phyloP scores from a whole-genome alignment of 495 filamentous ascomycete genomes.

The Usnea hakonensis region DNA sequence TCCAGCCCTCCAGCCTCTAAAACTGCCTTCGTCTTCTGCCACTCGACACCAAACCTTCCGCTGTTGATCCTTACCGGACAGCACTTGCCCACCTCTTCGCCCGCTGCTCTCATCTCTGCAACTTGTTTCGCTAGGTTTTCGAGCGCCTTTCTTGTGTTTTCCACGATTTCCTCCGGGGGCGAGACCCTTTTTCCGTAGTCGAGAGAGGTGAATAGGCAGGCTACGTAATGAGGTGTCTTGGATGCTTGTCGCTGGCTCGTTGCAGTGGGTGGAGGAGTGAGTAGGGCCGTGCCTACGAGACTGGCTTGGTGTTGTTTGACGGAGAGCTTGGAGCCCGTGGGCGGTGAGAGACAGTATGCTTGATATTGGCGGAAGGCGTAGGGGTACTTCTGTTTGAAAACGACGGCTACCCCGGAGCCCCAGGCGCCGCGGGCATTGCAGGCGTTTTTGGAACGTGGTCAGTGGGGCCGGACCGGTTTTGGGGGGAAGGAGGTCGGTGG shows the following conservation, averaged over 20 bases:
- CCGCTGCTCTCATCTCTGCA: not conserved
- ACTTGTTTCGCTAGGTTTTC: conserved; percentile 34
- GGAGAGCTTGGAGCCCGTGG: not conserved
- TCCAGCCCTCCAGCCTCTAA: conserved; percentile 27
- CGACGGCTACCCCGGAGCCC: conserved; percentile 29
- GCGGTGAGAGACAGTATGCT: conserved; percentile 1
- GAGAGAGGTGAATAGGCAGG: conserved; percentile 41
- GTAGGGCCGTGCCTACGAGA: conserved; percentile 35
- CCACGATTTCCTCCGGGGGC: conserved; percentile 29
- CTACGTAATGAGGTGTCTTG: conserved; percentile 36
- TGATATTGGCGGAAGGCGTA: conserved; percentile 10
- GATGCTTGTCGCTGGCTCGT: not conserved
- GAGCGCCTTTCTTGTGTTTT: conserved; percentile 35
- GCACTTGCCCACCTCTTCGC: conserved; percentile 16
- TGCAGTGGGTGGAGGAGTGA: conserved; percentile 38
- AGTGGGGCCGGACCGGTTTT: too few relatives aligned
- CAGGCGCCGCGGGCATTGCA: conserved; percentile 42
- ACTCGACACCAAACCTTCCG: conserved; percentile 36
- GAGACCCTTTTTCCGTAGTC: conserved; percentile 26
- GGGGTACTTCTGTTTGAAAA: conserved; percentile 14
- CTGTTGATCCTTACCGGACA: conserved; percentile 40
- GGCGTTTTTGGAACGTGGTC: conserved; percentile 30
- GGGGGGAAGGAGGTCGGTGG: not conserved
- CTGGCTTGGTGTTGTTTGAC: conserved; percentile 17
- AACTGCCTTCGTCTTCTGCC: conserved; percentile 30